phyloP scores from a whole-genome alignment of 1,284 basidiomycete species.

The Ustilago crameri region DNA sequence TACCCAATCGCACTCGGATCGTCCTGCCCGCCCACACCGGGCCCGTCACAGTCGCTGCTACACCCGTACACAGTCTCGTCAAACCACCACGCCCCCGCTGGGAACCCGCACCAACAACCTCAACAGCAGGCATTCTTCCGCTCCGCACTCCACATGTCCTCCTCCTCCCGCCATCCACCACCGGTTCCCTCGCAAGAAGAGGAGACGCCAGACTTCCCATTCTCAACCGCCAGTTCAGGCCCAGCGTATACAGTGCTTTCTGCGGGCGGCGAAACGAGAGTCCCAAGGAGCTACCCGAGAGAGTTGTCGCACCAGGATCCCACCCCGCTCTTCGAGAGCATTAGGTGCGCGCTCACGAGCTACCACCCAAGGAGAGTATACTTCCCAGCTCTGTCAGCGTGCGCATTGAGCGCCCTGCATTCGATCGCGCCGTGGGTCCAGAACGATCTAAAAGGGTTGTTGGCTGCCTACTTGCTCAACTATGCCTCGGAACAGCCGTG shows the following conservation, averaged over 20 bases:
- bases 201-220: constrained; percentile 20
- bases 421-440: constrained; percentile 22
- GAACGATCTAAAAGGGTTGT: constrained; percentile 11
- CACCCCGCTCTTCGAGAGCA: constrained; percentile 34
- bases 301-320: constrained; percentile 33
- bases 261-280: not conserved
- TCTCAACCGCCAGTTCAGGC: constrained; percentile 35
- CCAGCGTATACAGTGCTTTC: constrained; percentile 16
- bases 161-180: not conserved
- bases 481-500: too few relatives aligned
- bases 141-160: not conserved
- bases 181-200: not conserved
- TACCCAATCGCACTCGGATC: constrained; percentile 28
- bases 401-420: not conserved
- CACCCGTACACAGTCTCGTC: constrained; percentile 34
- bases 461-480: constrained; percentile 12
- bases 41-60: constrained; percentile 22
- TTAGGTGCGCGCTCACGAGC: constrained; percentile 23
- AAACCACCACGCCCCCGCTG: too few relatives aligned
- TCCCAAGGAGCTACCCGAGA: constrained; percentile 17
- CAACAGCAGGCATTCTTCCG: not conserved
- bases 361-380: constrained; percentile 32
- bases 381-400: constrained; percentile 13
- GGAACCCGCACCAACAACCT: not conserved
- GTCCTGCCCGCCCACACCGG: constrained; percentile 31